Evolutionary conservation across 1,284 basidiomycete species (phyloP).

Genomic region (Moniliella sp.): DNA sequence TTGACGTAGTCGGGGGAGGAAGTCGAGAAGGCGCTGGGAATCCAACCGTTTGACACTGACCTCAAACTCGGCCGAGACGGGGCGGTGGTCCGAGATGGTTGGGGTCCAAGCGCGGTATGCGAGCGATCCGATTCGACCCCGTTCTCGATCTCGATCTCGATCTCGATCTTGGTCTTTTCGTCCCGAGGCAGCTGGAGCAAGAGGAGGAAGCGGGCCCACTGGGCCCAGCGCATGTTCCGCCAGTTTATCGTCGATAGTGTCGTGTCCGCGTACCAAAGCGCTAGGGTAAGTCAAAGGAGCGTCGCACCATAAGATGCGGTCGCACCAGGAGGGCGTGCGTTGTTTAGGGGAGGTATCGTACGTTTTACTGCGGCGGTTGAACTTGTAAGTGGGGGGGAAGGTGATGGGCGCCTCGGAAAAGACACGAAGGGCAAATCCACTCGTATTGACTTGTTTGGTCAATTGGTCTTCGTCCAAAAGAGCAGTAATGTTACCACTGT

Average conservation of each 20-base stretch:
- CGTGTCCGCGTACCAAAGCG: no score
- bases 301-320: constrained; percentile 63
- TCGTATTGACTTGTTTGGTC: constrained; percentile 60
- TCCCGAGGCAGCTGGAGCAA: no score
- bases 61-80: constrained; percentile 9
- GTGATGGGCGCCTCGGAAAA: constrained; percentile 51
- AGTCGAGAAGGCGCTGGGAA: no score
- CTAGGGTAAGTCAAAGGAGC: no score
- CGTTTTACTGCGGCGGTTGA: constrained; percentile 49
- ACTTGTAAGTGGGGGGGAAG: constrained; percentile 86
- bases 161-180: no score
- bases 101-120: constrained; percentile 29
- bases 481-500: constrained; percentile 44
- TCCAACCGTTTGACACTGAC: constrained; percentile 5
- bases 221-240: no score
- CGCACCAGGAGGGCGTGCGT: constrained; percentile 82
- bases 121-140: constrained; percentile 5
- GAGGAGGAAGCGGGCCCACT: no score
- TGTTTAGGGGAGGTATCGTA: constrained; percentile 76
- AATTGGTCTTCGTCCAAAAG: constrained; percentile 70
- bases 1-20: no score
- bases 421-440: constrained; percentile 62
- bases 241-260: no score
- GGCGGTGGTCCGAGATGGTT: constrained; percentile 31
- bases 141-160: no score